Evolutionary conservation across 768 basidiomycete species (phyloP), one percentile per base, ranked within the genome.

Genomic region (Rubroboletus pulcherrimus): DNA sequence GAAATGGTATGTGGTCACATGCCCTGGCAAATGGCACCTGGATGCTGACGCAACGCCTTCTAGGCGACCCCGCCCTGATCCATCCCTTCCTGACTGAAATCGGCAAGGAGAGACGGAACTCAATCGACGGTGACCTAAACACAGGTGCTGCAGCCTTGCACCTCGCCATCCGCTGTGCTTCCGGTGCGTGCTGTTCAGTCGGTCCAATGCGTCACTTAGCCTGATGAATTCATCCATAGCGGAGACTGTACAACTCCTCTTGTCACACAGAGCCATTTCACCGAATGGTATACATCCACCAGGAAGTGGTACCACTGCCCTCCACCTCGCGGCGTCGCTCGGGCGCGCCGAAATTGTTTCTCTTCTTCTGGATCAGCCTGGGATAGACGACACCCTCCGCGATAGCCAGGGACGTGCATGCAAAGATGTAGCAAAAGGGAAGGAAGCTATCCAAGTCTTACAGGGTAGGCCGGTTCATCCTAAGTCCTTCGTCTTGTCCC

Each of bases 61-160:
- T 55, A 90, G 90, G 90, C 31, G 88, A 93, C 61, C 86, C 88
- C 0, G 80, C 87, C 7, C 75, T 81, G 12, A 89, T 93, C n/a
- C 88, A 89, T 60, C 87, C 89, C 1, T 88, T 91, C 63, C 77
- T 93, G n/a, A 64, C 83, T 1, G 89, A 90, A 67, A 86, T 93
- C 39, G 76, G 79, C 48, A 87, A 84, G 67, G 84, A 88, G 60
- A 80, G 75, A 53, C 80, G 82, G 5, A 77, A 70, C 26, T 78
- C 81, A 21, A 53, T 66, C 0, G 82, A 81, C 19, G 73, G 70
- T 14, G 77, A 79, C 15, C 55, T 84, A 0, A 86, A 91, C 65
- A 80, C 85, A 1, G 87, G 82, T 12, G 86, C 89, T 6, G 85
- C 88, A 3, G 87, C 88, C 0, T 73, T 93, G 7, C 90, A 93